phyloP scores from a whole-genome alignment of 2,329 filamentous ascomycete species.

The Cladosporium halotolerans region DNA sequence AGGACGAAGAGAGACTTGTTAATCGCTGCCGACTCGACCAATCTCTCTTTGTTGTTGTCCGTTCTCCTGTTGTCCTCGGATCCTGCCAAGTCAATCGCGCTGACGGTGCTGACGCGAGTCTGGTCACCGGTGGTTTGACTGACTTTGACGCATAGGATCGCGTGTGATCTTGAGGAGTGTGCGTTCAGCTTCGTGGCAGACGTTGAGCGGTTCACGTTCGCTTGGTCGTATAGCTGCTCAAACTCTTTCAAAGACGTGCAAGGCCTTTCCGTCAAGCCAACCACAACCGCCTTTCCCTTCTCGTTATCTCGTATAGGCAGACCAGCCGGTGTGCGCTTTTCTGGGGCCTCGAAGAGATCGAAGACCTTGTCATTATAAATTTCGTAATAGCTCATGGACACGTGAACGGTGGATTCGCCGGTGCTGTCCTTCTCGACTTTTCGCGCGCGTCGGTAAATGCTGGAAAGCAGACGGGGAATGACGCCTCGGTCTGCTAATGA shows the following conservation, averaged over 20 bases:
- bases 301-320: constrained; percentile 91
- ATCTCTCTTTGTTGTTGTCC: constrained; percentile 86
- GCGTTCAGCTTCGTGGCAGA: constrained; percentile 96
- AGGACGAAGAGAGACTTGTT: constrained; percentile 97
- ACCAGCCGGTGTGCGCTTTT: constrained; percentile 71
- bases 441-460: constrained; percentile 74
- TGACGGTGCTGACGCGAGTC: constrained; percentile 94
- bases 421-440: constrained; percentile 69
- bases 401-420: constrained; percentile 74
- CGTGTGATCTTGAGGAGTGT: constrained; percentile 95
- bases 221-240: constrained; percentile 97
- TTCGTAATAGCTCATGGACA: constrained; percentile 90
- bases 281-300: constrained; percentile 85
- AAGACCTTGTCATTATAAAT: constrained; percentile 99
- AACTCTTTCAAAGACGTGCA: constrained; percentile 81
- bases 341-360: constrained; percentile 74
- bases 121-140: constrained; percentile 87
- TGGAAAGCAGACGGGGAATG: constrained; percentile 98
- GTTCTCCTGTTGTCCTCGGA: constrained; percentile 94
- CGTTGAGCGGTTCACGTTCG: constrained; percentile 91
- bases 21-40: constrained; percentile 95
- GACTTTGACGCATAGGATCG: constrained; percentile 94
- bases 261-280: constrained; percentile 82
- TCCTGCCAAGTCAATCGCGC: constrained; percentile 94
- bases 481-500: constrained; percentile 89